Percentiles rank a stretch among this genome's conserved stretches.
Conservation (phyloP, 1,284 basidiomycete genomes). For the Sanguinoderma infundibulare region DNA sequence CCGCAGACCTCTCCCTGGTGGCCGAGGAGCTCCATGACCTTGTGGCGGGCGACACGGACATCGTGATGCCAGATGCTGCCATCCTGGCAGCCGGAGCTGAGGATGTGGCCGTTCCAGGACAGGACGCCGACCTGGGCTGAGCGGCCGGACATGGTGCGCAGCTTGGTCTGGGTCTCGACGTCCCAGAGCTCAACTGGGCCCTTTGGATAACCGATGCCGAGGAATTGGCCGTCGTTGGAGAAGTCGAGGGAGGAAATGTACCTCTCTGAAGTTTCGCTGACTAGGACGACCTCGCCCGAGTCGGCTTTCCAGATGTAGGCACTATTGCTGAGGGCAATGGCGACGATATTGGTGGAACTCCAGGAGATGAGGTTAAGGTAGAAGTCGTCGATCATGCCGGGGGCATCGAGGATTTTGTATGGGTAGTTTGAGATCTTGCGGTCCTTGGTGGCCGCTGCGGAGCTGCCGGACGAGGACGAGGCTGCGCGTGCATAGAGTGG, state of each 20-base stretch:
- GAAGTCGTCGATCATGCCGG: constrained; percentile 95
- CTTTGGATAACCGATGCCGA: constrained; percentile 85
- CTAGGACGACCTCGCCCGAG: constrained; percentile 32
- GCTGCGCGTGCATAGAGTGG: constrained; percentile 75
- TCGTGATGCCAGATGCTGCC: constrained; percentile 96
- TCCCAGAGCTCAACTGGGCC: constrained; percentile 98
- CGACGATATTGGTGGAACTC: constrained; percentile 37
- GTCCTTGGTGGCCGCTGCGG: constrained; percentile 63
- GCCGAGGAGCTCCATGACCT: constrained; percentile 87
- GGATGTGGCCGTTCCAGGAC: constrained; percentile 85
- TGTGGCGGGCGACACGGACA: constrained; percentile 85
- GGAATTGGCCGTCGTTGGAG: constrained; percentile 85
- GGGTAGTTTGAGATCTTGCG: constrained; percentile 85
- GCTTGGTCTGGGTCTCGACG: constrained; percentile 76
- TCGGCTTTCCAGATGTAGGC: neutral
- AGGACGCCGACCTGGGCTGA: constrained; percentile 81
- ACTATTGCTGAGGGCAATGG: neutral
- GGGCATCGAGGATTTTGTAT: constrained; percentile 93
- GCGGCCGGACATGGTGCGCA: constrained; percentile 90
- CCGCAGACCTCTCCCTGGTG: constrained; percentile 93
- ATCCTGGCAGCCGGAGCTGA: constrained; percentile 89
- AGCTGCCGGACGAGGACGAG: constrained; percentile 62
- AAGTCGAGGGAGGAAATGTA: constrained; percentile 86
- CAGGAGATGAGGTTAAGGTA: constrained; percentile 87
- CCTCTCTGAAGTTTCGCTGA: constrained; percentile 15